Base-by-base conservation (phyloP, 2,329 filamentous ascomycete species). In the Rachicladosporium sp. region DNA sequence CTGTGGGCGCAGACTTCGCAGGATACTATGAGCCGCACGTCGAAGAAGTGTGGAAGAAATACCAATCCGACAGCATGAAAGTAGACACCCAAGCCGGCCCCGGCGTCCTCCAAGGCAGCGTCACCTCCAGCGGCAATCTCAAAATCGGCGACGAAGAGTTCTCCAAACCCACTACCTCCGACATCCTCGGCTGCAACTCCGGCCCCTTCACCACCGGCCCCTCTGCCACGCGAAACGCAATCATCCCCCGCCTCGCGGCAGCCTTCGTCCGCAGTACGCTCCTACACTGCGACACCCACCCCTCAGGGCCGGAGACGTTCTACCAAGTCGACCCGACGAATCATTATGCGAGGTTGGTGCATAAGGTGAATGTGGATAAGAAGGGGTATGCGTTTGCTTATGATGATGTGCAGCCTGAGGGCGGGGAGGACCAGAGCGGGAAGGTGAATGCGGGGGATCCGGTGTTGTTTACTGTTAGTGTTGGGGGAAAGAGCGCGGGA, bases 191-290 rank as follows among this genome's bases (percentile, higher is more conserved):
- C 23, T 83, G 78, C 60, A 80, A 74, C 52, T 75, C 69, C 6
- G 78, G 78, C 0, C 76, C 77, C 0, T 81, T 82, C 50, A 65
- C 66, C 42, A 54, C 65, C 31, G 54, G 72, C 37, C 47, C 57
- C 1, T 61, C 61, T 9, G 50, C 54, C 2, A 61, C 57, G n/a
- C 58, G 67, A 23, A 68, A 69, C 43, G 80, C 80, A 31, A 73
- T 88, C 41, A 79, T 79, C 3, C 81, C 85, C 1, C 72, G 85
- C n/a, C 64, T 93, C 7, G 75, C 80, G 0, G 84, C 85, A 2
- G 82, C 80, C 0, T 74, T 91, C 48, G 85, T 88, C 57, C 71
- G 85, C 12, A 77, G 73, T n/a, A 86, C 80, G 4, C 60, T 91
- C 42, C 60, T 82, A 35, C 56, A 57, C 3, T 57, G 59, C 6